Base-by-base conservation (phyloP, 2,329 filamentous ascomycete genomes). In the Xylaria sp. region DNA sequence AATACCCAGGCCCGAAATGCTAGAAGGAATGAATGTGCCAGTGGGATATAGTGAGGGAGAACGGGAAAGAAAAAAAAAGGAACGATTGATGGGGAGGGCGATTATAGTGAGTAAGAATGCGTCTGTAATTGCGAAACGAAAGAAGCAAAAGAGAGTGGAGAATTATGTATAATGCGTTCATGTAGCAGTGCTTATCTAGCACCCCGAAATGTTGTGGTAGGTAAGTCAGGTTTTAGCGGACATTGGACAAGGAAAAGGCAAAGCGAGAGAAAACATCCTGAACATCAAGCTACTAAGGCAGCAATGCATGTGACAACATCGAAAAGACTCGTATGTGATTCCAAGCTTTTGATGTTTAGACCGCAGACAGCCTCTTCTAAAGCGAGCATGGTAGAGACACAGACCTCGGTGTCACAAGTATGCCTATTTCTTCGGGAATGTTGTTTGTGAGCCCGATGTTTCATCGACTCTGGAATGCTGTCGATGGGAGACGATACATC, bases 341-440 rank as follows among this genome's bases (percentile, higher is more conserved):
- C 36, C 36, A 12, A 15, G 20, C 20, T n/a, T 33, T 60, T 13
- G 12, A 64, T 48, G 36, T 23, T 23, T 25, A 60, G 13, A 39
- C 12, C 48, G 39, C 25, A 31, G 8, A 66, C 36, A 20, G 55
- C 59, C 18, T 63, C 59, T 23, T 59, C 55, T 15, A 48, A 23
- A 51, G 25, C 51, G 7, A 52, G 28, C 12, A 15, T 8, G 13
- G 46, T 23, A 3, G 66, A 33, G 25, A 51, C 25, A 46, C 9
- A 59, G 20, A 28, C 25, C 43, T 72, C 68, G 1, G 68, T 71
- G 48, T 74, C 70, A 20, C 51, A 65, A 20, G 64, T 65, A 52
- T 63, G 66, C 51, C 69, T 66, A 36, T 67, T 51, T 64, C 68
- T 69, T 33, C 54, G 7, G 13, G 62, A 68, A 61, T 70, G 68